A percentile compares a stretch with the other conserved stretches of the same genome.
Evolutionary conservation across 202 grass and related monocot genomes (phyloP).

Genomic region (Digitaria exilis): DNA sequence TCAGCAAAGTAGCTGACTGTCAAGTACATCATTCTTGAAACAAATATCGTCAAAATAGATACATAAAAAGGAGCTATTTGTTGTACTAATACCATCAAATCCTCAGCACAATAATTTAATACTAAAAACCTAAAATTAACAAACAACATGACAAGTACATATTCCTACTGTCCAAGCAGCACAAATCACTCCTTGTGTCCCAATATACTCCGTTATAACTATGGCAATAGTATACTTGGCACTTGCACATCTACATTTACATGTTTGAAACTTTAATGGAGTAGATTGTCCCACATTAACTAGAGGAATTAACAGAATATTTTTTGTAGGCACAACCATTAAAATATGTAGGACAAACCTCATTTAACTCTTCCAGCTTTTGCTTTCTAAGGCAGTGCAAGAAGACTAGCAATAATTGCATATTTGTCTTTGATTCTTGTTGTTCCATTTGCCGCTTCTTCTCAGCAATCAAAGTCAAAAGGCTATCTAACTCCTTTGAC

Average conservation of each 20-base stretch:
- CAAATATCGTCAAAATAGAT: neutral
- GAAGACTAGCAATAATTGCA: no score
- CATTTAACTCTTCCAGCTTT: no score
- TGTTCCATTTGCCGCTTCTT: no score
- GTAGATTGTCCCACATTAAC: neutral
- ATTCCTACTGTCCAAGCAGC: neutral
- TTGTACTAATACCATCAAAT: neutral
- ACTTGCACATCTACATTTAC: neutral
- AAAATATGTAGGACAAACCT: no score
- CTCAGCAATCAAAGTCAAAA: no score
- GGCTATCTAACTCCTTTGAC: conserved; percentile 82
- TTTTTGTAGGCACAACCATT: conserved; percentile 34
- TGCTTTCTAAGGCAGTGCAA: no score
- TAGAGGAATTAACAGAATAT: neutral
- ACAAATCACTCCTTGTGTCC: neutral
- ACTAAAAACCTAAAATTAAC: conserved; percentile 6
- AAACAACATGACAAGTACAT: conserved; percentile 2
- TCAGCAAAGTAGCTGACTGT: neutral
- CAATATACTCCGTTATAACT: neutral
- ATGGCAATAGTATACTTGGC: neutral
- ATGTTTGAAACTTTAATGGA: neutral
- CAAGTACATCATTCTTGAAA: neutral
- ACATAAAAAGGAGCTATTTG: neutral
- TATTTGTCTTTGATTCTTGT: no score
- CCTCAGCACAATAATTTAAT: no score